These are phyloP conservation scores for Phylloporus rhodoxanthus DNA, from an alignment of 768 basidiomycete species.

Conservation along the genomic window DNA sequence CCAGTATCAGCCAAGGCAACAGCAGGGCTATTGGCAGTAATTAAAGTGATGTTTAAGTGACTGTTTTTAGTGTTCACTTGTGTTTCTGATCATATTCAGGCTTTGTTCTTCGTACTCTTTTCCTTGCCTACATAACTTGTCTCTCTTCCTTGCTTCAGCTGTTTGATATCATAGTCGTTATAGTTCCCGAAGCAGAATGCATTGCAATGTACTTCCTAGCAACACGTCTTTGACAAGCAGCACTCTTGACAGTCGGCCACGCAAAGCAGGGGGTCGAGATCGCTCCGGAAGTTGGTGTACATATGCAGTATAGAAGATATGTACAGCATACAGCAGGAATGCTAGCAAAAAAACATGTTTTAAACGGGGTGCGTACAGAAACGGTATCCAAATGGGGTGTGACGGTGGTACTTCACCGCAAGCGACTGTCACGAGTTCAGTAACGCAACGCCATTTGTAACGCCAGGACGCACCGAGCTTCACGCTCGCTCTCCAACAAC, in stretches of 20 bases:
- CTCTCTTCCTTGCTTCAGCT: constrained; percentile 22
- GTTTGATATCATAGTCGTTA: constrained; percentile 28
- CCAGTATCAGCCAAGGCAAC: constrained; percentile 62
- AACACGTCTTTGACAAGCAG: constrained; percentile 19
- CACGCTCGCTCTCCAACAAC: constrained; percentile 95
- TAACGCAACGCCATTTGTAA: background rate
- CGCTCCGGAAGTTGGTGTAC: background rate
- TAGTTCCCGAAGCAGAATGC: constrained; percentile 20
- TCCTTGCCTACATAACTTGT: constrained; percentile 4
- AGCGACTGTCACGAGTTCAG: constrained; percentile 10
- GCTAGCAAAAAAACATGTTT: background rate
- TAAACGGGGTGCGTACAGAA: background rate
- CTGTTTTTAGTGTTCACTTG: constrained; percentile 2
- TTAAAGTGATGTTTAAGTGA: constrained; percentile 10
- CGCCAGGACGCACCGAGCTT: constrained; percentile 72
- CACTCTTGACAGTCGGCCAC: background rate
- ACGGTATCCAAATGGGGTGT: background rate
- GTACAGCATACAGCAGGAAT: constrained; percentile 3
- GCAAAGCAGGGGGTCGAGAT: background rate
- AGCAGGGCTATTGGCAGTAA: constrained; percentile 53
- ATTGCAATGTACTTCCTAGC: constrained; percentile 29
- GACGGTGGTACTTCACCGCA: constrained; percentile 12
- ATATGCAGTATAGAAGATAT: background rate
- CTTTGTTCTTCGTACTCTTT: constrained; percentile 5
- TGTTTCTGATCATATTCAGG: constrained; percentile 1